phyloP scores from a whole-genome alignment of 73 alveolate genomes.

The Effrenium voratum region DNA sequence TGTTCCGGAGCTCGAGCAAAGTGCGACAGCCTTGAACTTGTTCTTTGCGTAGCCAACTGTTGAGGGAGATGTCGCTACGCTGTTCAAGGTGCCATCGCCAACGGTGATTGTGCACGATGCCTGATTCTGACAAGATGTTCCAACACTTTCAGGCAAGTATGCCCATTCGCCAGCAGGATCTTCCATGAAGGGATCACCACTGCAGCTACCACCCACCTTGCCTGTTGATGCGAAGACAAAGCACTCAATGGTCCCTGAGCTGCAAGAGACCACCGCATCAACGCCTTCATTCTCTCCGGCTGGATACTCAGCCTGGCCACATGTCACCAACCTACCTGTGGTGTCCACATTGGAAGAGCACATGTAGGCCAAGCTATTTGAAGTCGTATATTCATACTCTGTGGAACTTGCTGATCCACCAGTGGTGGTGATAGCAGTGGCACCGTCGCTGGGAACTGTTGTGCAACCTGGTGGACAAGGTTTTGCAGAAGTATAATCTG shows the following conservation, averaged over 20 bases:
- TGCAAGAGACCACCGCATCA: background rate
- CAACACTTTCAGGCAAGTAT: background rate
- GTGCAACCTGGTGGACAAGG: slow-evolving; percentile 36
- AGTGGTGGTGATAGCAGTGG: background rate
- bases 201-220: slow-evolving; percentile 29
- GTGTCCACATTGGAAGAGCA: background rate
- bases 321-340: background rate
- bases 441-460: background rate
- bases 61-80: slow-evolving; percentile 8
- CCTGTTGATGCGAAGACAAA: slow-evolving; percentile 57
- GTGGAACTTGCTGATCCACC: background rate
- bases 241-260: slow-evolving; percentile 40
- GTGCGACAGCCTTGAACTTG: background rate
- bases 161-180: no score
- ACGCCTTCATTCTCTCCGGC: slow-evolving; percentile 57
- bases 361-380: slow-evolving; percentile 22
- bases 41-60: slow-evolving; percentile 17
- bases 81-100: slow-evolving; percentile 61
- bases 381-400: background rate
- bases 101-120: slow-evolving; percentile 31
- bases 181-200: slow-evolving; percentile 35
- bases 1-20: no score
- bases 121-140: background rate
- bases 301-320: slow-evolving; percentile 60
- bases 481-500: background rate